Base-by-base conservation (phyloP, 805 yeast species). In the Jamesozyma lodderae region DNA sequence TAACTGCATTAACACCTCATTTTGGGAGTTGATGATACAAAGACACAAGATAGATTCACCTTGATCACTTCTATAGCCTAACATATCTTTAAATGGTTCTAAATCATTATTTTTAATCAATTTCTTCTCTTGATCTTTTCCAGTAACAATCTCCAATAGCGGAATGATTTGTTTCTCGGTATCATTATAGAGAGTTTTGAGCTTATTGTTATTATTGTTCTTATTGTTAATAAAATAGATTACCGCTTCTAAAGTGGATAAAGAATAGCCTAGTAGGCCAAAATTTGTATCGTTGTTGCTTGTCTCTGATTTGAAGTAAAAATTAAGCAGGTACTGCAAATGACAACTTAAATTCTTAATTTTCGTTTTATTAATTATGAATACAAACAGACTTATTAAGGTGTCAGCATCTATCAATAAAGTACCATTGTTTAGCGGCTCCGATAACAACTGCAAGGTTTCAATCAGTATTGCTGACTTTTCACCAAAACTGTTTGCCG, bases 191-290 rank as follows among this genome's bases (percentile, higher is more conserved):
- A 37, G n/a, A 2, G 6, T 9, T 15, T 33, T 30, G 20, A 24
- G 23, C 16, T 31, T 36, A 13, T 3, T 9, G 8, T 28, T 16
- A 13, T 3, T 9, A 11, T 28, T 16, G 4, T 26, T 23, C 2
- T 23, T 15, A 11, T 25, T 17, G 10, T 40, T 38, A 4, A 39
- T 31, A 30, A 81, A 90, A 40, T 64, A 74, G 7, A 85, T 51
- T 0, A 84, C 94, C 0, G 87, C 95, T 49, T 87, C 95, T 31
- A 87, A 65, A 5, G 95, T 85, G 32, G 95, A 80, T 11, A 86
- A 47, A 1, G 87, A 79, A 55, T 90, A 90, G 9, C 84, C 94
- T 22, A 73, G 57, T 18, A 73, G 65, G 0, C 95, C 95, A 3
- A 66, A 53, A 30, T 68, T 73, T 6, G 66, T 51, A 28, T 67